phyloP scores from a whole-genome alignment of 2,329 filamentous ascomycete species.

The Monilinia laxa region DNA sequence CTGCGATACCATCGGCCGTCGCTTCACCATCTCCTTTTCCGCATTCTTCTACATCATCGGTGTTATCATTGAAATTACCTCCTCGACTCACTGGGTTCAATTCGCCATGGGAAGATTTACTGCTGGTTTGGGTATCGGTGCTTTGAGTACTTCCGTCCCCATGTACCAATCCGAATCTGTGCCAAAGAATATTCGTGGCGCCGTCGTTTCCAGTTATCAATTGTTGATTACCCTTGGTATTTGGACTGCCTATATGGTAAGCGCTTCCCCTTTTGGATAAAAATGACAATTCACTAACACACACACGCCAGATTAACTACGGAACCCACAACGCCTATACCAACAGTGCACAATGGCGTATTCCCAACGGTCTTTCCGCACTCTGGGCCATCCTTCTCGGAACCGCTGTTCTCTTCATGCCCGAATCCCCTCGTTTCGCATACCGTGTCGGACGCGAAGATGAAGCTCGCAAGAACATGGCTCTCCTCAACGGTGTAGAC shows the following conservation, averaged over 20 bases:
- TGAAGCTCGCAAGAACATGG: constrained; percentile 51
- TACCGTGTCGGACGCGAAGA: constrained; percentile 49
- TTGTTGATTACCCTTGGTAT: constrained; percentile 70
- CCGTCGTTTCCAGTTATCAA: constrained; percentile 65
- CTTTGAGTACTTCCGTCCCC: constrained; percentile 61
- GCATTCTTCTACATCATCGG: constrained; percentile 61
- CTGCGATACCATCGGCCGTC: constrained; percentile 61
- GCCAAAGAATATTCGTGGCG: constrained; percentile 62
- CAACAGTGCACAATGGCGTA: constrained; percentile 58
- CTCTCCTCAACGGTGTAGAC: constrained; percentile 45
- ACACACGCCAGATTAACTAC: constrained; percentile 52
- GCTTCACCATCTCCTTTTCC: constrained; percentile 60
- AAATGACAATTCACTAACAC: constrained; percentile 40
- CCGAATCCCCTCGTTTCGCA: constrained; percentile 55
- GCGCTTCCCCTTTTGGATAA: constrained; percentile 12
- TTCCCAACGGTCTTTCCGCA: constrained; percentile 58
- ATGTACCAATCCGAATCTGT: constrained; percentile 70
- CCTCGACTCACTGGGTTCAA: constrained; percentile 57
- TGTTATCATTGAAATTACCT: constrained; percentile 63
- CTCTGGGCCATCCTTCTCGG: constrained; percentile 55
- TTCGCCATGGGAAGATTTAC: constrained; percentile 64
- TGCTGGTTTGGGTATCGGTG: constrained; percentile 65
- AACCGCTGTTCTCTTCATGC: constrained; percentile 51
- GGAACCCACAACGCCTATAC: constrained; percentile 51
- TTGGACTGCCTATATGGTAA: constrained; percentile 54